Percentiles rank a stretch among this genome's conserved stretches.
Evolutionary conservation across 805 yeast species (phyloP).

Genomic region (Zygosaccharomyces bisporus): DNA sequence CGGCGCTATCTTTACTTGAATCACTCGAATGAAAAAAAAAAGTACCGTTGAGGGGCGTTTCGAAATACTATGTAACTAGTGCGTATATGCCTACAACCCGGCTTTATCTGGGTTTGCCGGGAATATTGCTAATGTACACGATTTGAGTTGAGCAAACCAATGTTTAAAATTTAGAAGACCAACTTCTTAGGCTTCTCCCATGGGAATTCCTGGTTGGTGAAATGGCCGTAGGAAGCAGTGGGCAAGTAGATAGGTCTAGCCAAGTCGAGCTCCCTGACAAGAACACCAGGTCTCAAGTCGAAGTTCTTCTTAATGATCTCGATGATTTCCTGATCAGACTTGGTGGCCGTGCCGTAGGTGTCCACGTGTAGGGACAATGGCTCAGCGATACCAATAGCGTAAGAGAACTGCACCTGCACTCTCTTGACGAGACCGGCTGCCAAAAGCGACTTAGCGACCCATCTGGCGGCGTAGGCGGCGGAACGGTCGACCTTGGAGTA

Average conservation of each 20-base stretch:
- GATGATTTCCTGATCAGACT: constrained; percentile 85
- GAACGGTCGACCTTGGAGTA: constrained; percentile 99
- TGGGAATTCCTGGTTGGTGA: constrained; percentile 97
- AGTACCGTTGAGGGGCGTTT: constrained; percentile 18
- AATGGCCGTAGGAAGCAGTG: constrained; percentile 99
- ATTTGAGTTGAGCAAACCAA: constrained; percentile 25
- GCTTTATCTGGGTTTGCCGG: background rate
- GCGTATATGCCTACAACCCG: constrained; percentile 9
- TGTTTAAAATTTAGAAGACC: constrained; percentile 44
- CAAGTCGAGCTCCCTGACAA: constrained; percentile 92
- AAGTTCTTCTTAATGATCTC: constrained; percentile 89
- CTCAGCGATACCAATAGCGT: constrained; percentile 99
- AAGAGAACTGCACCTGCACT: constrained; percentile 96
- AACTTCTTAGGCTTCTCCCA: constrained; percentile 97
- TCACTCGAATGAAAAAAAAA: constrained; percentile 7
- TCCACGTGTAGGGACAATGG: constrained; percentile 97
- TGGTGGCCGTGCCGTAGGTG: constrained; percentile 95
- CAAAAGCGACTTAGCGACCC: constrained; percentile 99
- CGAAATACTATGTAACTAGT: background rate
- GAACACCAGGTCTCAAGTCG: constrained; percentile 98
- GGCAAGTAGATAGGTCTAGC: constrained; percentile 99
- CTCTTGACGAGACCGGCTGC: constrained; percentile 94
- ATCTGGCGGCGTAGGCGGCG: constrained; percentile 99
- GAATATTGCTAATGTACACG: constrained; percentile 17
- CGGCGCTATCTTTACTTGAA: constrained; percentile 47